These are phyloP conservation scores for Aphanomyces euteiches DNA, from an alignment of 352 stramenopile genomes.

Conservation along the genomic window DNA sequence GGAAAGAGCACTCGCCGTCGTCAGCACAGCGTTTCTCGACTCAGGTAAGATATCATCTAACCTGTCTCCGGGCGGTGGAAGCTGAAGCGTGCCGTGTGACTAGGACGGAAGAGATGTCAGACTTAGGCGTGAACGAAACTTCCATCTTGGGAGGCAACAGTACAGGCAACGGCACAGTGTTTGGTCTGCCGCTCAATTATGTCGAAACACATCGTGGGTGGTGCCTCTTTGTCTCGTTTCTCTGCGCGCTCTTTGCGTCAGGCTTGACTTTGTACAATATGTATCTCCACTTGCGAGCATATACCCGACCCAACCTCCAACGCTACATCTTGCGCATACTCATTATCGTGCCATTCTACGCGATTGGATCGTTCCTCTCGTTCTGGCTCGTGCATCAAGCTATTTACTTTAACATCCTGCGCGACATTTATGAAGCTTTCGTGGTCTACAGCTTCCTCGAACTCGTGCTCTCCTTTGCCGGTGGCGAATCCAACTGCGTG, in stretches of 20 bases:
- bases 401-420: constrained; percentile 83
- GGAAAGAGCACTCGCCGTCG: too few species aligned
- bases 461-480: constrained; percentile 84
- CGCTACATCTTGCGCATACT: constrained; percentile 88
- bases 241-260: constrained; percentile 52
- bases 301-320: constrained; percentile 75
- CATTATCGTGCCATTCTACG: constrained; percentile 83
- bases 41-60: too few species aligned
- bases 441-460: constrained; percentile 91
- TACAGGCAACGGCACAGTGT: constrained; percentile 54
- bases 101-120: background rate
- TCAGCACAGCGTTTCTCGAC: too few species aligned
- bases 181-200: constrained; percentile 62
- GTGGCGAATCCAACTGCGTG: constrained; percentile 85
- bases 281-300: constrained; percentile 79
- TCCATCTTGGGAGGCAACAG: constrained; percentile 59
- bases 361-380: constrained; percentile 74
- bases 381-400: constrained; percentile 75
- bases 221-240: constrained; percentile 55
- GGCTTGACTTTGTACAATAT: constrained; percentile 81
- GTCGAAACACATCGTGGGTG: constrained; percentile 61
- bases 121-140: constrained; percentile 51
- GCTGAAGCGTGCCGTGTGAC: too few species aligned
- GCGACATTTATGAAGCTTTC: constrained; percentile 91
- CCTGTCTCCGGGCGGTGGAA: too few species aligned